A percentile compares a stretch with the other conserved stretches of the same genome.
These are phyloP conservation scores for Skeletonema potamos DNA, from an alignment of 108 stramenopile genomes.

Conservation along the genomic window DNA sequence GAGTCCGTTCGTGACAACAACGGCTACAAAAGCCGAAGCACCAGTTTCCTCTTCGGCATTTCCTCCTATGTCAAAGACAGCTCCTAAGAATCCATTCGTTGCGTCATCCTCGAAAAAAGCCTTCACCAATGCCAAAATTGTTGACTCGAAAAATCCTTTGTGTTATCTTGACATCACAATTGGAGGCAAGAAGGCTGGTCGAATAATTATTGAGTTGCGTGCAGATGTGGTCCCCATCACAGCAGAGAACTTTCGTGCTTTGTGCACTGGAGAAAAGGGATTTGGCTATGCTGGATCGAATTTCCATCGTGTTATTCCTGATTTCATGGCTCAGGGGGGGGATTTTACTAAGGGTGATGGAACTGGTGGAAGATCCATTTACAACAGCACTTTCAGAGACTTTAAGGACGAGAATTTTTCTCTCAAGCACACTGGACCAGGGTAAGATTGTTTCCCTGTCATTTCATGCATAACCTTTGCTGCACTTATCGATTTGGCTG, in stretches of 20 bases:
- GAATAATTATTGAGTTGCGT: constrained; percentile 80
- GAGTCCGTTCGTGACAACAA: constrained; percentile 6
- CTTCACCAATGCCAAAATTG: background rate
- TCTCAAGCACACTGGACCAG: constrained; percentile 84
- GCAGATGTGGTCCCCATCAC: constrained; percentile 81
- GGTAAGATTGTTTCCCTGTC: constrained; percentile 54
- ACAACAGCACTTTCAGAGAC: constrained; percentile 63
- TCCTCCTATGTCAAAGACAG: constrained; percentile 3
- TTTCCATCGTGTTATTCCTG: constrained; percentile 81
- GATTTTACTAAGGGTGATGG: constrained; percentile 83
- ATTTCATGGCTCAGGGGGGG: constrained; percentile 76
- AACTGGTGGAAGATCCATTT: constrained; percentile 82
- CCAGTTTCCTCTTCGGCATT: background rate
- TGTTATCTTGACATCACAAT: constrained; percentile 76
- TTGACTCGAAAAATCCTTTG: constrained; percentile 11
- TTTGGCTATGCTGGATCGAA: constrained; percentile 22
- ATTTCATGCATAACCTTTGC: background rate
- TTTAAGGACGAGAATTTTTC: constrained; percentile 97
- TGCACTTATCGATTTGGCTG: background rate
- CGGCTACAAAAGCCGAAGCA: background rate
- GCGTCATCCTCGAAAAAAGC: background rate
- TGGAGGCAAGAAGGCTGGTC: constrained; percentile 57
- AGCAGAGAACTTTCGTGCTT: constrained; percentile 84
- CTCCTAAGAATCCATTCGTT: constrained; percentile 1
- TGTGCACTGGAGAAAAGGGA: constrained; percentile 85